phyloP scores from a whole-genome alignment of 305 asterid genomes.

The Fraxinus greggii region DNA sequence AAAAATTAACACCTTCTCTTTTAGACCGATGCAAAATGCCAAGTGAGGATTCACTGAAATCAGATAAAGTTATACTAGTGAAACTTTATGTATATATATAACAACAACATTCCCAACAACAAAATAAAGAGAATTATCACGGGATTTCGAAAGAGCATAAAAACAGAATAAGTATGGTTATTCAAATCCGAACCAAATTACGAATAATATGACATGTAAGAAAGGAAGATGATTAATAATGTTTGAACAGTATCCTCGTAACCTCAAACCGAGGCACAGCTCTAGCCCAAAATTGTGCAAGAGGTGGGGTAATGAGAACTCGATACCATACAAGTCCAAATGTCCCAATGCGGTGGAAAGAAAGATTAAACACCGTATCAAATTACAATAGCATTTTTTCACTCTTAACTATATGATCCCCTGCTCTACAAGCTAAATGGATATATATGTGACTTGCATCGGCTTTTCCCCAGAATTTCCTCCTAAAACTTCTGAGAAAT shows the following conservation, averaged over 20 bases:
- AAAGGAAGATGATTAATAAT: not conserved
- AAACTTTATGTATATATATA: not conserved
- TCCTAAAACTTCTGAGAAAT: too few relatives aligned
- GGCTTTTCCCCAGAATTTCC: not conserved
- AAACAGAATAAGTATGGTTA: not conserved
- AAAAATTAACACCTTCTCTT: too few relatives aligned
- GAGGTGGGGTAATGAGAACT: not conserved
- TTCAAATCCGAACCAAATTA: not conserved
- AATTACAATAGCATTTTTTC: not conserved
- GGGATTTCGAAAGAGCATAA: not conserved
- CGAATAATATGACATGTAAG: not conserved
- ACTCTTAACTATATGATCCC: not conserved
- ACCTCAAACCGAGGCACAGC: not conserved
- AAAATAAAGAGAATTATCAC: not conserved
- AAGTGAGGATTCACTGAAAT: not conserved
- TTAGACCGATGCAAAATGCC: not conserved
- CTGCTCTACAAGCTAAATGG: not conserved
- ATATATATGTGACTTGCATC: not conserved
- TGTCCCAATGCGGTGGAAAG: not conserved
- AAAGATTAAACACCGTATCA: not conserved
- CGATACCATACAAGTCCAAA: not conserved
- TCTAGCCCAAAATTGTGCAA: not conserved
- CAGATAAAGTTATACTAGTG: not conserved
- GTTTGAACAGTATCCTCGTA: not conserved
- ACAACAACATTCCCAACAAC: not conserved